A percentile compares a stretch with the other conserved stretches of the same genome.
phyloP scores from a whole-genome alignment of 106 monocot species.

The Acorus calamus region DNA sequence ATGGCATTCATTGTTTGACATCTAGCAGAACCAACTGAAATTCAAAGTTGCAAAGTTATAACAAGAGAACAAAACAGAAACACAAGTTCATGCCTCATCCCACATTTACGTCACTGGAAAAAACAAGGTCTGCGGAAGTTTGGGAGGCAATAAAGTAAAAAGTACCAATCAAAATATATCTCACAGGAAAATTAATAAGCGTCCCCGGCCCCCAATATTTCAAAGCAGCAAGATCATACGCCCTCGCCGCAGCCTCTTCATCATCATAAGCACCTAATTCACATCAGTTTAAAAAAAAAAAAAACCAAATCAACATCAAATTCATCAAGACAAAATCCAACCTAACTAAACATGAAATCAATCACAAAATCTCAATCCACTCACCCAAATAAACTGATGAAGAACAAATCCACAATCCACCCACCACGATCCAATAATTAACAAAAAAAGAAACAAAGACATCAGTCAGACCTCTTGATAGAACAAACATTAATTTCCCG shows the following conservation, averaged over 20 bases:
- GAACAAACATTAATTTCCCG: too few species aligned
- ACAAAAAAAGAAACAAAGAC: too few species aligned
- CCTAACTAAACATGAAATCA: not conserved
- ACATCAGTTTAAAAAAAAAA: constrained; percentile 1
- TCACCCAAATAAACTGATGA: constrained; percentile 81
- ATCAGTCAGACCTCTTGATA: too few species aligned
- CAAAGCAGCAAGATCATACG: constrained; percentile 98
- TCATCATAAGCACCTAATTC: constrained; percentile 94
- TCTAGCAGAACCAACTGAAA: too few species aligned
- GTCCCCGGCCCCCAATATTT: constrained; percentile 99
- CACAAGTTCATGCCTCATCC: too few species aligned
- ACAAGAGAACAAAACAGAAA: not conserved
- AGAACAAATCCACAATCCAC: not conserved
- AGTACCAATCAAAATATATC: constrained; percentile 3
- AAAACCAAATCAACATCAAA: constrained; percentile 5
- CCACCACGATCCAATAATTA: too few species aligned
- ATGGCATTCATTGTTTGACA: too few species aligned
- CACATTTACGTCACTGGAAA: too few species aligned
- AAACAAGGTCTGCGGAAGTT: too few species aligned
- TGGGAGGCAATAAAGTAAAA: too few species aligned
- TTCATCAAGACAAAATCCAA: not conserved
- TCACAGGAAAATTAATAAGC: constrained; percentile 97
- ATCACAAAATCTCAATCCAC: not conserved
- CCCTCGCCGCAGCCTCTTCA: constrained; percentile 97
- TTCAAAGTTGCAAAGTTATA: not conserved